Conservation (phyloP, 2,329 filamentous ascomycete species). For the Fusarium robinianum region DNA sequence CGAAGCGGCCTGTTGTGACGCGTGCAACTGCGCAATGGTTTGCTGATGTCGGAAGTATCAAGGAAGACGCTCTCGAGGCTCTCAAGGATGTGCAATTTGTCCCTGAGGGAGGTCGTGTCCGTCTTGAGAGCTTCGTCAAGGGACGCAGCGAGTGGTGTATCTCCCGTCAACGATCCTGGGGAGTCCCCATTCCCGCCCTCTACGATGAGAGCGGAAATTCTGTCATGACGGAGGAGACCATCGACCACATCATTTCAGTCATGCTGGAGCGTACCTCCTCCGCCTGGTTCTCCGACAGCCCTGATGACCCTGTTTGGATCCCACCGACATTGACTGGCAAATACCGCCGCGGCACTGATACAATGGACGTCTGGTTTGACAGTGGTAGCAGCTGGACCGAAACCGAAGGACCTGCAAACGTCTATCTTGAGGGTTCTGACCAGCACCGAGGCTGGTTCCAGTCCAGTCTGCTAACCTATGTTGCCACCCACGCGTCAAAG, state of each 20-base stretch:
- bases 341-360: slow-evolving; percentile 82
- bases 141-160: slow-evolving; percentile 97
- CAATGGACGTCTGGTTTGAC: slow-evolving; percentile 99
- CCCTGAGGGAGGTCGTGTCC: slow-evolving; percentile 71
- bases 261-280: slow-evolving; percentile 81
- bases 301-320: slow-evolving; percentile 78
- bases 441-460: slow-evolving; percentile 99
- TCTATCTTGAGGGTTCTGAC: slow-evolving; percentile 93
- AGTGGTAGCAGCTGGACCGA: slow-evolving; percentile 91
- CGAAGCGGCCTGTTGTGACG: slow-evolving; percentile 88
- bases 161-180: slow-evolving; percentile 93
- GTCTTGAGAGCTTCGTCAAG: slow-evolving; percentile 83
- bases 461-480: slow-evolving; percentile 86
- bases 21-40: slow-evolving; percentile 98
- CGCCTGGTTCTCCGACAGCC: slow-evolving; percentile 88
- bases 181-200: slow-evolving; percentile 90
- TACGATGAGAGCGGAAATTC: slow-evolving; percentile 75
- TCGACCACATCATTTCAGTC: slow-evolving; percentile 81
- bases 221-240: slow-evolving; percentile 76
- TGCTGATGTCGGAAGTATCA: slow-evolving; percentile 85
- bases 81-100: slow-evolving; percentile 77
- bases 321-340: slow-evolving; percentile 62
- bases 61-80: slow-evolving; percentile 70
- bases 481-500: slow-evolving; percentile 62
- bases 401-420: slow-evolving; percentile 66